Base-by-base conservation (phyloP, 108 stramenopile species). In the Cyclostephanos tholiformis region DNA sequence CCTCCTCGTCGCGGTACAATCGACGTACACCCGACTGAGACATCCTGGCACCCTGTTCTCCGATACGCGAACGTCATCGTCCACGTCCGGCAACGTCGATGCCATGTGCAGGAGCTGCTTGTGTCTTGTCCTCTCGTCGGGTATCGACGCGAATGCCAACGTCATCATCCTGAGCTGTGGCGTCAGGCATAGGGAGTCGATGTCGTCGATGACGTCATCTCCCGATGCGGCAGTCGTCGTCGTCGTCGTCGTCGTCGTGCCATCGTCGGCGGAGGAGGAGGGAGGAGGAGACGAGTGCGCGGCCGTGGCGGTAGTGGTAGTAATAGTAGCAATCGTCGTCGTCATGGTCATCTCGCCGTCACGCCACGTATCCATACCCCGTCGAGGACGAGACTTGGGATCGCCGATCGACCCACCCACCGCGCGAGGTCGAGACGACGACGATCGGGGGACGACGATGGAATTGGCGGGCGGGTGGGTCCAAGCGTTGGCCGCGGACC, bases 61-160 rank as follows among this genome's bases (percentile, higher is more conserved):
- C 6, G 83, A 74, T 27, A 87, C 74, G 61, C 85, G 82, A 36
- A 86, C 71, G 9, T 61, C 32, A 16, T 88, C 84, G 14, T 81
- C 81, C 57, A 96, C 71, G 9, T 68, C 65, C 10, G 84, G 71
- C n/a, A 88, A 79, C 69, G 86, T 82, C 13, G 84, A 65, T 36
- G 96, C 98, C 89, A 97, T 91, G 83, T 95, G 94, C 27, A 98
- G 76, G n/a, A 98, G 77, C 78, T 98, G 97, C 78, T 96, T 97
- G 72, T 98, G 94, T 20, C 97, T 92, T 48, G 93, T 80, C 62
- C 96, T 91, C 62, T 98, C 95, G 63, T 97, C 93, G 19, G 88
- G 85, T 51, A 96, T 89, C 20, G 76, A 55, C 17, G 73, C 55
- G 78, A 98, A 96, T 27, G 93, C 93, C 22, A 85, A 69, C 9